Percentiles rank a stretch among this genome's conserved stretches.
These are phyloP conservation scores for Usnea hakonensis DNA, from an alignment of 495 filamentous ascomycete species.

Conservation along the genomic window DNA sequence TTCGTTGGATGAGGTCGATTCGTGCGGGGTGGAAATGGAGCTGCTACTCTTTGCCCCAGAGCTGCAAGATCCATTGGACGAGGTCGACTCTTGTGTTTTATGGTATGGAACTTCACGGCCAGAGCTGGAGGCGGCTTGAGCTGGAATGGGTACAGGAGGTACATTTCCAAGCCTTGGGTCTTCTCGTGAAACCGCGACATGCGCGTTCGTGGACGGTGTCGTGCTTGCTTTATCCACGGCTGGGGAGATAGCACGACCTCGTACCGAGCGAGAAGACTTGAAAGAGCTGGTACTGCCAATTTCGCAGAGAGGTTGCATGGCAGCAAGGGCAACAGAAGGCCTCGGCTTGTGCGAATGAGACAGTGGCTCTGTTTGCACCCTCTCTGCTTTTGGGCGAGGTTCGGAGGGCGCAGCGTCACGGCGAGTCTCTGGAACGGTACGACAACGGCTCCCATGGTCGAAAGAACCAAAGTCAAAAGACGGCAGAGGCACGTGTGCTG, in stretches of 20 bases:
- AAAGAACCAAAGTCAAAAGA: conserved; percentile 32
- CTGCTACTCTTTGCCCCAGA: conserved; percentile 60
- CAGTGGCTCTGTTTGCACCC: conserved; percentile 15
- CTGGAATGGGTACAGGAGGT: conserved; percentile 29
- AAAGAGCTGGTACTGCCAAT: conserved; percentile 28
- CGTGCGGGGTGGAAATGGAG: conserved; percentile 55
- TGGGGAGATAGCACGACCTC: conserved; percentile 25
- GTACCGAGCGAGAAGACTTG: conserved; percentile 21
- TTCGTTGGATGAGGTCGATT: conserved; percentile 49
- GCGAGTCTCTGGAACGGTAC: conserved; percentile 45
- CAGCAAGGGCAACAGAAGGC: conserved; percentile 22
- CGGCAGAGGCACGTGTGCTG: conserved; percentile 38
- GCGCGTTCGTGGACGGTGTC: not conserved
- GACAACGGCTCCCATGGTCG: conserved; percentile 40
- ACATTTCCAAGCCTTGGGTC: conserved; percentile 9
- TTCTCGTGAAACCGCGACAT: not conserved
- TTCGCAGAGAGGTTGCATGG: conserved; percentile 32
- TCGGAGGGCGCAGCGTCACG: conserved; percentile 22
- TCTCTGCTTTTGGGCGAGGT: conserved; percentile 5
- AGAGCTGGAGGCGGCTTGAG: conserved; percentile 39
- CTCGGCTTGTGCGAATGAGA: conserved; percentile 17
- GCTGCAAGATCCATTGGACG: conserved; percentile 59
- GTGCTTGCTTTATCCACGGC: not conserved
- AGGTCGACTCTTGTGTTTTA: conserved; percentile 56
- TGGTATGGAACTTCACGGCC: conserved; percentile 52